Evolutionary conservation across 148 eudicot genomes (phyloP), one percentile per base, ranked within the genome.

Genomic region (Amaranthus cruentus): DNA sequence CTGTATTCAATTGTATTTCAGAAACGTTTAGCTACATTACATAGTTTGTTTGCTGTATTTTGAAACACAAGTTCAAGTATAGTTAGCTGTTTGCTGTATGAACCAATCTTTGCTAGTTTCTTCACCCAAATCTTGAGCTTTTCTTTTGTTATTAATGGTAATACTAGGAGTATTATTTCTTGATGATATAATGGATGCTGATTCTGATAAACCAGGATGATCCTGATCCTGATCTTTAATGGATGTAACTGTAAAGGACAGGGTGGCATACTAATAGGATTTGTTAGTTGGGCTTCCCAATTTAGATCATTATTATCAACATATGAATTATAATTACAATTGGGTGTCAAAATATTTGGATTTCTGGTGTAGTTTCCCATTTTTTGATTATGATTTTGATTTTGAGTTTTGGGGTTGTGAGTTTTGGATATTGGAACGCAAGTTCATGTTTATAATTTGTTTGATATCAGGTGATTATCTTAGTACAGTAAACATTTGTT

Each of bases 81-180:
- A n/a, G n/a, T n/a, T n/a, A n/a, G n/a, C n/a, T n/a, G n/a, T n/a
- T n/a, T n/a, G n/a, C n/a, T n/a, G n/a, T n/a, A n/a, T n/a, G n/a
- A n/a, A n/a, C n/a, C n/a, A n/a, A n/a, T n/a, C n/a, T n/a, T n/a
- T 81, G 69, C 85, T 81, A 65, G 74, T 80, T 48, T 85, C 88
- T 6, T 82, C 38, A 28, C 38, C 64, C 5, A 80, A 76, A 60
- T 83, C 80, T 49, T 81, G 77, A 6, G 77, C 67, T 87, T 82
- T 86, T 76, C 91, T 89, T 76, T 91, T 89, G 75, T 74, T 83
- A 28, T 28, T 28, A 28, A 28, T 28, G 38, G 9, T 12, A 11
- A 21, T 6, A 46, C 7, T 81, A 56, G n/a, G n/a, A n/a, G n/a
- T n/a, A n/a, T 73, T 76, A 46, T 74, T 65, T 28, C 38, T 28